Base-by-base conservation (phyloP, 78 protist species). In the Dictyostelium intermedium region DNA sequence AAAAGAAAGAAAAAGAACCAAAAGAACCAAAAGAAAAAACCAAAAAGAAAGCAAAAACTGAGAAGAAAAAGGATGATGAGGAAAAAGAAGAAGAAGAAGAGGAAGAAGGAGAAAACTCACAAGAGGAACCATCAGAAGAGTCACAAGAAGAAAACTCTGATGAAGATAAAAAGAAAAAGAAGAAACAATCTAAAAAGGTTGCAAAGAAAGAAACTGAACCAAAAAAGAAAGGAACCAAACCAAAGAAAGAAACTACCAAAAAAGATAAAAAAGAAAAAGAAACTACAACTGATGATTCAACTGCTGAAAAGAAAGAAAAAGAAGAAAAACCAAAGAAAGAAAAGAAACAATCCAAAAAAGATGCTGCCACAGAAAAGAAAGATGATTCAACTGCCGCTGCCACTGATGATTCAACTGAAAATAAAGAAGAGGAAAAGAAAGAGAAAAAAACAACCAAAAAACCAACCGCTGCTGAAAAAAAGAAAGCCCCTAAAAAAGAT, bases 261-360 rank as follows among this genome's bases (percentile, higher is more conserved):
- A 70, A 69, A 53, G 85, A 82, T 47, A 34, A 39, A 32, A 70
- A 63, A 47, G 53, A 83, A 39, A 18, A 56, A 35, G 89, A 39
- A 18, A 5, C 79, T 3, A 27, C 74, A 66, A 66, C 35, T 25
- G 82, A 39, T 11, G 80, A 35, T 41, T 23, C 23, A 10, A 34
- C 50, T 27, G 61, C 50, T 27, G 89, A 66, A 69, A 76, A 84
- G 50, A 76, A 63, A 61, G 85, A 82, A 45, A 73, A 82, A 61
- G n/a, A 53, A 30, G 47, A 82, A 76, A 43, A 34, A 27, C 47
- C 50, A n/a, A 35, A 35, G 30, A 34, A 41, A 35, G 82, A 77
- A 41, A 77, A 77, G 45, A 72, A 72, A 34, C 18, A 5, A 23
- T 3, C 50, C 45, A 43, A 77, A 77, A 76, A 77, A 41, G 82